Evolutionary conservation across 2,329 filamentous ascomycete genomes (phyloP), one percentile per base, ranked within the genome.

Genomic region (Zymoseptoria crescenta): DNA sequence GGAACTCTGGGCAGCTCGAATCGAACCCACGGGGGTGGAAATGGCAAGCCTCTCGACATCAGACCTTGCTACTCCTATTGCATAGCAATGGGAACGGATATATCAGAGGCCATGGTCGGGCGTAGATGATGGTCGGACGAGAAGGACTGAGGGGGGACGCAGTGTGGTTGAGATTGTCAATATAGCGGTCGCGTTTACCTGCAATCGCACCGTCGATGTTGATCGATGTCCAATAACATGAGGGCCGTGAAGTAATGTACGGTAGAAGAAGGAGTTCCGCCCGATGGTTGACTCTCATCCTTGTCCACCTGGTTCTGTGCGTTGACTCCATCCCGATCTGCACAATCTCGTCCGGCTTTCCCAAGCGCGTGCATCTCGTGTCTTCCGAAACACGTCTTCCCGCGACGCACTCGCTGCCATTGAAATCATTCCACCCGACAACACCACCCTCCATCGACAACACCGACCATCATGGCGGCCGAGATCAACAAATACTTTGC

Each of bases 401-500:
- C 35, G 35, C 35, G 35, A 45, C 4, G 24, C 24, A 24, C 24
- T 24, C 2, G 2, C 24, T 3, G 2, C 24, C 24, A 24, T 24
- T 4, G 24, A 4, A 24, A 24, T 4, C 2, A 24, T 24, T 4
- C 2, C 24, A 24, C 24, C 35, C 35, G 2, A 16, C 35, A 13
- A 41, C 35, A n/a, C 2, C 35, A 45, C 13, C 35, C 35, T 16
- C 35, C 10, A 10, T 8, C 30, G 5, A 56, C 48, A 4, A 19
- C 20, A 8, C 45, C 58, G 50, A 8, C 29, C 52, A 54, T 19
- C 50, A 83, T 83, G 81, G 77, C 79, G 49, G 74, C 74, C 48
- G 80, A 84, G 67, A 77, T 86, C 66, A 81, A 82, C 60, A 78
- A 81, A 70, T 78, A 78, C 77, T 93, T 84, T 75, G 80, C 74